phyloP scores from a whole-genome alignment of 495 filamentous ascomycete species.

The Tuber melanosporum region DNA sequence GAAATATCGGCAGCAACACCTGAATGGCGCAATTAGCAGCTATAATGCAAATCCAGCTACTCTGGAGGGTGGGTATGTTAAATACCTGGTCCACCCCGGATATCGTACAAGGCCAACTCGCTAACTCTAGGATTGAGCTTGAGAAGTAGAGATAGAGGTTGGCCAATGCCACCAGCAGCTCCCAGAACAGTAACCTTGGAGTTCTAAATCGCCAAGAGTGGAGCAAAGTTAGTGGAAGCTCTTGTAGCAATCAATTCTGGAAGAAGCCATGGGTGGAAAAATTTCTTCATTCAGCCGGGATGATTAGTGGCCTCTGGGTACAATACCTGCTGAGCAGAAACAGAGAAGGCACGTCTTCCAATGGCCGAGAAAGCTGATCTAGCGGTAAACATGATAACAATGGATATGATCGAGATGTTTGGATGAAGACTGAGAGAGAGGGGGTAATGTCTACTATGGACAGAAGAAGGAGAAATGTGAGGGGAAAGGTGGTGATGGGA shows the following conservation, averaged over 20 bases:
- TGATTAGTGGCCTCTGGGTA: slow-evolving; percentile 7
- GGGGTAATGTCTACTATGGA: slow-evolving; percentile 15
- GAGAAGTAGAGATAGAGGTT: slow-evolving; percentile 91
- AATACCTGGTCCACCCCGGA: slow-evolving; percentile 83
- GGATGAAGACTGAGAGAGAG: background rate
- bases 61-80: slow-evolving; percentile 1
- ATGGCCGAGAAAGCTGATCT: slow-evolving; percentile 61
- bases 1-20: slow-evolving; percentile 96
- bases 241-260: slow-evolving; percentile 7
- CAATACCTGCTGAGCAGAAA: slow-evolving; percentile 78
- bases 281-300: slow-evolving; percentile 27
- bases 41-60: background rate
- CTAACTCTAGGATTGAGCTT: slow-evolving; percentile 94
- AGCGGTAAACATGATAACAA: slow-evolving; percentile 66
- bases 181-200: slow-evolving; percentile 96
- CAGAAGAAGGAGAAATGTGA: slow-evolving; percentile 8
- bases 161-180: slow-evolving; percentile 94
- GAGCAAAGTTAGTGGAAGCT: slow-evolving; percentile 37
- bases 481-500: slow-evolving; percentile 5
- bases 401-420: slow-evolving; percentile 2
- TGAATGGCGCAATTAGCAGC: slow-evolving; percentile 42
- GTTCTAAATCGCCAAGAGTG: slow-evolving; percentile 52
- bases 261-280: slow-evolving; percentile 20
- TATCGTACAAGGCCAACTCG: slow-evolving; percentile 95
- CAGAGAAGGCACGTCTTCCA: slow-evolving; percentile 91